These are phyloP conservation scores for Microstegium vimineum DNA, from an alignment of 176 grass and related monocot genomes.

Conservation along the genomic window DNA sequence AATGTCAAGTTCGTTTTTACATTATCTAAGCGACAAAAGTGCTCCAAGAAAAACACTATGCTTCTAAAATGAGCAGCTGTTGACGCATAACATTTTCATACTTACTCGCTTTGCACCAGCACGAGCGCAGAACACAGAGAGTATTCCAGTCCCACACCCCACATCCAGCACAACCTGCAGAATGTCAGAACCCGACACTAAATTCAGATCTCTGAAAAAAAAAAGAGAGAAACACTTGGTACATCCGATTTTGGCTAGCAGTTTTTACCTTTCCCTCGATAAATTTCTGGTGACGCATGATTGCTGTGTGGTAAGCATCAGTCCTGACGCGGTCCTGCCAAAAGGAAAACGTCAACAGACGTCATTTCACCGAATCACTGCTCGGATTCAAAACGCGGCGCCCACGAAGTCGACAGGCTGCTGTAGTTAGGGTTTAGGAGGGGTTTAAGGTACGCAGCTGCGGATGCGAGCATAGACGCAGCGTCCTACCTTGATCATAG, in stretches of 20 bases:
- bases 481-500: slow-evolving; percentile 72
- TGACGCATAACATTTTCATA: neutral
- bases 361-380: too few relatives aligned
- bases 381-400: neutral
- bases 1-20: neutral
- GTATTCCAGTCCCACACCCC: slow-evolving; percentile 90
- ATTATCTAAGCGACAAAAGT: neutral
- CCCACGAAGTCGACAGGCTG: neutral
- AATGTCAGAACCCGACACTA: neutral
- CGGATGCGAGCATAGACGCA: neutral
- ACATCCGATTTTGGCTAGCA: neutral
- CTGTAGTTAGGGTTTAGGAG: slow-evolving; percentile 10
- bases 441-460: slow-evolving; percentile 5
- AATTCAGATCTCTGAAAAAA: neutral
- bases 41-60: neutral
- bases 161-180: slow-evolving; percentile 92
- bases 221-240: neutral
- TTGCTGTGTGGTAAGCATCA: slow-evolving; percentile 64
- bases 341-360: neutral
- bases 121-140: slow-evolving; percentile 86
- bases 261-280: slow-evolving; percentile 77
- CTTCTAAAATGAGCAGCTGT: neutral
- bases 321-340: slow-evolving; percentile 76
- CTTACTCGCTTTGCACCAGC: slow-evolving; percentile 83
- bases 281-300: slow-evolving; percentile 75